Evolutionary conservation across 2,329 filamentous ascomycete genomes (phyloP).

Genomic region (Epichloe amarillans): DNA sequence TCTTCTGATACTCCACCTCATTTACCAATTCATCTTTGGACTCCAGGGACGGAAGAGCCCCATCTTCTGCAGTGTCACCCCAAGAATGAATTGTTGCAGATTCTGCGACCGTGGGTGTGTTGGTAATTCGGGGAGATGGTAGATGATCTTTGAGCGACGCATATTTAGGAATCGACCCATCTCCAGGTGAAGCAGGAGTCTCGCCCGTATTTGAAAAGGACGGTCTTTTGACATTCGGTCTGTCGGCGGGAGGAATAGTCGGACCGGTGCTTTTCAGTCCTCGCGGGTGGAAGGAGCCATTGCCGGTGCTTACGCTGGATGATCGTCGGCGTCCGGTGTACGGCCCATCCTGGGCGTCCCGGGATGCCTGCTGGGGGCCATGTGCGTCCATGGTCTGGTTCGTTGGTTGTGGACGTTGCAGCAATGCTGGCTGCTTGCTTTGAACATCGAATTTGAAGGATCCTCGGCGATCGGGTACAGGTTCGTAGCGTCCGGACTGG

Average conservation of each 20-base stretch:
- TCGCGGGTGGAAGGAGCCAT: conserved; percentile 54
- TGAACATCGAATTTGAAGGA: conserved; percentile 53
- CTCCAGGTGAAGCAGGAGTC: conserved; percentile 31
- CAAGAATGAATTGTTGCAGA: conserved; percentile 27
- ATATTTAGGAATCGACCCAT: conserved; percentile 6
- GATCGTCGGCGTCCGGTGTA: conserved; percentile 72
- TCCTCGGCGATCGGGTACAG: conserved; percentile 65
- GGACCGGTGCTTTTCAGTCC: conserved; percentile 30
- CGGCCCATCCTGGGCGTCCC: conserved; percentile 50
- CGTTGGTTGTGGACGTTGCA: conserved; percentile 57
- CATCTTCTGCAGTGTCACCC: conserved; percentile 15
- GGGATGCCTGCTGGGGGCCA: conserved; percentile 69
- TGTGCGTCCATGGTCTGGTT: conserved; percentile 71
- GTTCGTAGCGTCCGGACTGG: conserved; percentile 87
- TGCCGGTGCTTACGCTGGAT: conserved; percentile 82
- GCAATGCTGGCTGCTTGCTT: conserved; percentile 58
- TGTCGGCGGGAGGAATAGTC: conserved; percentile 26
- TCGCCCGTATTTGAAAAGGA: conserved; percentile 39
- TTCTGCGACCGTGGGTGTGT: conserved; percentile 29
- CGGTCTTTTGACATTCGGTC: conserved; percentile 30
- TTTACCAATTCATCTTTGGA: conserved; percentile 28
- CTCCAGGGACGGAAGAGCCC: conserved; percentile 18
- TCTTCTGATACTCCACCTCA: conserved; percentile 52
- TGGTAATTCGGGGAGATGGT: conserved; percentile 16
- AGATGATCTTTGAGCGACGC: conserved; percentile 16